Conservation (phyloP, 2,329 filamentous ascomycete species). For the Fusarium sp. region DNA sequence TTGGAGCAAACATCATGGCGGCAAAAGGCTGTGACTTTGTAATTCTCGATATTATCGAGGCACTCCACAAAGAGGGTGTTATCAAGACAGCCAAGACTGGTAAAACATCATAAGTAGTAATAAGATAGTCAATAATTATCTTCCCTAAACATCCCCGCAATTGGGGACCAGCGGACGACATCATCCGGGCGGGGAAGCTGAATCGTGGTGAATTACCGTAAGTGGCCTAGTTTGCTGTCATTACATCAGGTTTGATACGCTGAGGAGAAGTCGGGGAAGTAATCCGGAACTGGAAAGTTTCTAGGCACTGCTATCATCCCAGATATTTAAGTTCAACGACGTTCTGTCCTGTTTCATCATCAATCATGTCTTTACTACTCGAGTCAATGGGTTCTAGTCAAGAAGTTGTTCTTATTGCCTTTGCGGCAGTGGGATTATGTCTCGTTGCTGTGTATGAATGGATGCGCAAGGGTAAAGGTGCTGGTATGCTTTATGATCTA, state of each 20-base stretch:
- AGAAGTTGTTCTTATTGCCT: neutral
- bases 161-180: neutral
- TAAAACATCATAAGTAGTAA: neutral
- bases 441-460: neutral
- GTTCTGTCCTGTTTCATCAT: neutral
- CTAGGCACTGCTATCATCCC: neutral
- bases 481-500: neutral
- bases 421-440: neutral
- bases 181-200: neutral
- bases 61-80: neutral
- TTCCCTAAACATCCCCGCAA: neutral
- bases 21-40: slow-evolving; percentile 25
- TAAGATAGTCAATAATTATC: neutral
- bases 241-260: no score
- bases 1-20: neutral
- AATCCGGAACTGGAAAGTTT: slow-evolving; percentile 5
- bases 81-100: slow-evolving; percentile 12
- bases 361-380: neutral
- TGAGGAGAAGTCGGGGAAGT: neutral
- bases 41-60: slow-evolving; percentile 9
- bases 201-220: neutral
- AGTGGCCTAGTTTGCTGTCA: neutral
- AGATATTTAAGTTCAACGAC: neutral
- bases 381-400: neutral
- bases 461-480: neutral